These are phyloP conservation scores for Cryptococcus wingfieldii DNA, from an alignment of 1,284 basidiomycete species.

Conservation along the genomic window DNA sequence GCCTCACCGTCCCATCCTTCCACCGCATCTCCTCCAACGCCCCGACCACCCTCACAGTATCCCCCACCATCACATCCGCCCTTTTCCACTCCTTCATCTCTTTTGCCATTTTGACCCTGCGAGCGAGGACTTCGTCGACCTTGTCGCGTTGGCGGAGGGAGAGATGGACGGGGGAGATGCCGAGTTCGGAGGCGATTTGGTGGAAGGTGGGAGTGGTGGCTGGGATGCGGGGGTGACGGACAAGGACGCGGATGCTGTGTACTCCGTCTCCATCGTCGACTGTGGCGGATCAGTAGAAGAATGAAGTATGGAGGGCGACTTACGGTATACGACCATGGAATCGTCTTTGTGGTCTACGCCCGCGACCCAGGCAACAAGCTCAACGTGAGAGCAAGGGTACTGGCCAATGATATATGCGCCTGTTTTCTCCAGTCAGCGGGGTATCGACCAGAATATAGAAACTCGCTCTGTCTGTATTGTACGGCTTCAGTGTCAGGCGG, in stretches of 20 bases:
- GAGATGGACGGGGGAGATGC: neutral
- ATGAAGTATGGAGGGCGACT: constrained; percentile 3
- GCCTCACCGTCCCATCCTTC: constrained; percentile 18
- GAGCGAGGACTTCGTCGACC: neutral
- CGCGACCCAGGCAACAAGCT: constrained; percentile 42
- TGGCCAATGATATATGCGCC: constrained; percentile 37
- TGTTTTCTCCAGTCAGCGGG: constrained; percentile 2
- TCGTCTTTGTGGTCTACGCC: constrained; percentile 39
- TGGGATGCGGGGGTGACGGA: constrained; percentile 14
- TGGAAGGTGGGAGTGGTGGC: neutral
- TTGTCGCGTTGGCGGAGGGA: neutral
- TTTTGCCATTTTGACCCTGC: too few species aligned
- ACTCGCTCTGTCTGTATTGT: too few species aligned
- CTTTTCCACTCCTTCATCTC: neutral
- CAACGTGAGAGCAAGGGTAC: constrained; percentile 37
- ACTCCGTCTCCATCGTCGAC: constrained; percentile 43
- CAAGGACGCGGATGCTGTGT: constrained; percentile 22
- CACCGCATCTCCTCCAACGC: constrained; percentile 35
- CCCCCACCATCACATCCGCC: constrained; percentile 35
- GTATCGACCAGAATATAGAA: neutral
- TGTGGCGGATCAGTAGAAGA: constrained; percentile 6
- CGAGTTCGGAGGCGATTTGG: neutral
- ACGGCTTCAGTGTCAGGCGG: neutral
- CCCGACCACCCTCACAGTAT: constrained; percentile 36
- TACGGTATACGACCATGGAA: constrained; percentile 24